These are phyloP conservation scores for Rhodofomes roseus DNA, from an alignment of 1,284 basidiomycete species.

Conservation along the genomic window DNA sequence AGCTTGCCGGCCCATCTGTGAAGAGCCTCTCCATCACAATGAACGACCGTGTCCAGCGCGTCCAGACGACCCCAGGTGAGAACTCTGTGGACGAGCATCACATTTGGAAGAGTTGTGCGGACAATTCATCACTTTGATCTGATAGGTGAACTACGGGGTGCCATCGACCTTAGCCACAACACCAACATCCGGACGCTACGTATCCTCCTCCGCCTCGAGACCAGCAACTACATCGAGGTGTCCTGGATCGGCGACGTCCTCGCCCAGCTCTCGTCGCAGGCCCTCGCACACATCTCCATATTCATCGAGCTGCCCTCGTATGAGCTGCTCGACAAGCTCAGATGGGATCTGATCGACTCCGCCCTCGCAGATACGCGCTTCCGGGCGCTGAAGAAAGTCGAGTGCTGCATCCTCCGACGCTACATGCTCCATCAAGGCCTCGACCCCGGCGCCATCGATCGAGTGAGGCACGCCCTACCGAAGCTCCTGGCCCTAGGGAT, in stretches of 20 bases:
- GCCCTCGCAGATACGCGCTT: neutral
- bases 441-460: neutral
- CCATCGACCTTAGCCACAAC: conserved; percentile 3
- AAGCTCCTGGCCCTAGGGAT: neutral
- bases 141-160: neutral
- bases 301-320: conserved; percentile 4
- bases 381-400: neutral
- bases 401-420: conserved; percentile 2
- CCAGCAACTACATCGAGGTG: neutral
- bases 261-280: neutral
- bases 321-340: neutral
- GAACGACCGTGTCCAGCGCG: neutral
- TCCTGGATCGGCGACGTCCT: conserved; percentile 8
- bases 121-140: neutral
- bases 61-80: neutral
- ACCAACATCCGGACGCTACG: neutral
- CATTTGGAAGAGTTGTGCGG: neutral
- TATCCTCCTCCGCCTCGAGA: conserved; percentile 5
- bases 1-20: conserved; percentile 5
- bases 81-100: neutral
- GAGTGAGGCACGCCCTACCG: neutral
- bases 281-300: neutral
- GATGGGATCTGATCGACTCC: conserved; percentile 4
- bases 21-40: conserved; percentile 6
- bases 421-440: neutral